A percentile compares a stretch with the other conserved stretches of the same genome.
phyloP scores from a whole-genome alignment of 352 stramenopile genomes.

The Pythium coloratum region DNA sequence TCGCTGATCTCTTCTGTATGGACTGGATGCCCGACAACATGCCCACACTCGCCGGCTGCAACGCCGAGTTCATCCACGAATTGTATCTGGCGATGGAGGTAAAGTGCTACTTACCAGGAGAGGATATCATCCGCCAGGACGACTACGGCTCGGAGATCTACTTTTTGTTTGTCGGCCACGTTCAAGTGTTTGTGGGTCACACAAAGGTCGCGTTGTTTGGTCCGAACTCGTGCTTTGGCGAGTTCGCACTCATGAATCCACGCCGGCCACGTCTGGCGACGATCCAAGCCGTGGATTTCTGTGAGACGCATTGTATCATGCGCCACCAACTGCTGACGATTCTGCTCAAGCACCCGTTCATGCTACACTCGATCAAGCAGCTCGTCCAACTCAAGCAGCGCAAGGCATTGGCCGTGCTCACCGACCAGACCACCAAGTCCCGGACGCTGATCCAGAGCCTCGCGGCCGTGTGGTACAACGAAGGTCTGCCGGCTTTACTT shows the following conservation, averaged over 20 bases:
- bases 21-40: slow-evolving; percentile 72
- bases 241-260: slow-evolving; percentile 81
- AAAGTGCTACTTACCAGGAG: slow-evolving; percentile 67
- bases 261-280: slow-evolving; percentile 64
- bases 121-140: slow-evolving; percentile 79
- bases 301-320: slow-evolving; percentile 69
- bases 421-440: slow-evolving; percentile 56
- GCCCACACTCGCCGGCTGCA: slow-evolving; percentile 70
- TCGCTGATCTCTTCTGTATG: slow-evolving; percentile 71
- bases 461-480: slow-evolving; percentile 58
- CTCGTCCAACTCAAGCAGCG: slow-evolving; percentile 48
- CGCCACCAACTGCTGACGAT: slow-evolving; percentile 48
- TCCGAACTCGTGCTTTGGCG: slow-evolving; percentile 74
- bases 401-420: slow-evolving; percentile 57
- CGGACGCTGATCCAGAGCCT: slow-evolving; percentile 63
- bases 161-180: slow-evolving; percentile 77
- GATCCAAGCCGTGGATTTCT: slow-evolving; percentile 79
- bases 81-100: slow-evolving; percentile 76
- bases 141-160: slow-evolving; percentile 84
- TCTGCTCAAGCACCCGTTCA: slow-evolving; percentile 54
- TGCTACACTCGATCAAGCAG: slow-evolving; percentile 59
- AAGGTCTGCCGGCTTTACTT: slow-evolving; percentile 50
- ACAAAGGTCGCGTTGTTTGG: slow-evolving; percentile 63
- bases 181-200: slow-evolving; percentile 68
- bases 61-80: slow-evolving; percentile 78